Conservation (phyloP, 1,284 basidiomycete species). For the Meira miltonrushii region DNA sequence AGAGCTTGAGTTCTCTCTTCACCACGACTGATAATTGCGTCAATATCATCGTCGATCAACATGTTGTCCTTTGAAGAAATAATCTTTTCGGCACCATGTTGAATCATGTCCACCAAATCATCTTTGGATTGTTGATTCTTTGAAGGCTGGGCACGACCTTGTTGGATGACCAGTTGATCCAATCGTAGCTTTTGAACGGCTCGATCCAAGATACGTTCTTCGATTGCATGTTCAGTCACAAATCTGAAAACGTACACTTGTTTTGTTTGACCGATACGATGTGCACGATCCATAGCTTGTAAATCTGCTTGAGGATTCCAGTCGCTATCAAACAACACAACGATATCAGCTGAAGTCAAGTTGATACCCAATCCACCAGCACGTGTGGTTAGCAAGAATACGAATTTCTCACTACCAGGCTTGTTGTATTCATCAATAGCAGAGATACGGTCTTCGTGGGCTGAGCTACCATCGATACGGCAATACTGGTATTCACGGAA, state of each 20-base stretch:
- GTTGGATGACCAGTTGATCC: conserved; percentile 96
- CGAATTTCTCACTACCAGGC: conserved; percentile 88
- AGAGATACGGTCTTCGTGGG: conserved; percentile 89
- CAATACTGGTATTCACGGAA: conserved; percentile 84
- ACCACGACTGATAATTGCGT: conserved; percentile 72
- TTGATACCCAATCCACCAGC: conserved; percentile 99
- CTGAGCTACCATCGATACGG: conserved; percentile 90
- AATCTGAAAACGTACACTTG: conserved; percentile 98
- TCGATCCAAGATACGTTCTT: conserved; percentile 92
- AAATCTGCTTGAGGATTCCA: conserved; percentile 99
- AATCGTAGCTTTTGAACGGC: conserved; percentile 92
- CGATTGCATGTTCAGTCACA: conserved; percentile 90
- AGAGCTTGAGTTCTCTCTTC: conserved; percentile 85
- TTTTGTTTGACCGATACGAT: conserved; percentile 97
- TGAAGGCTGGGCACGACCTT: conserved; percentile 67
- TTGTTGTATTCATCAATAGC: conserved; percentile 98
- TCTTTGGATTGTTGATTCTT: conserved; percentile 84
- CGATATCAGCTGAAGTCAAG: conserved; percentile 87
- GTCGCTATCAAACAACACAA: conserved; percentile 95
- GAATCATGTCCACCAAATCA: conserved; percentile 95
- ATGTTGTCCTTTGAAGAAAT: conserved; percentile 66
- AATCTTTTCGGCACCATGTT: conserved; percentile 94
- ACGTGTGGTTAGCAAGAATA: conserved; percentile 93
- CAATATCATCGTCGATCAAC: conserved; percentile 85
- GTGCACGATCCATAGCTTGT: conserved; percentile 98